Conservation (phyloP, 2,329 filamentous ascomycete genomes). For the Alternaria sp. region DNA sequence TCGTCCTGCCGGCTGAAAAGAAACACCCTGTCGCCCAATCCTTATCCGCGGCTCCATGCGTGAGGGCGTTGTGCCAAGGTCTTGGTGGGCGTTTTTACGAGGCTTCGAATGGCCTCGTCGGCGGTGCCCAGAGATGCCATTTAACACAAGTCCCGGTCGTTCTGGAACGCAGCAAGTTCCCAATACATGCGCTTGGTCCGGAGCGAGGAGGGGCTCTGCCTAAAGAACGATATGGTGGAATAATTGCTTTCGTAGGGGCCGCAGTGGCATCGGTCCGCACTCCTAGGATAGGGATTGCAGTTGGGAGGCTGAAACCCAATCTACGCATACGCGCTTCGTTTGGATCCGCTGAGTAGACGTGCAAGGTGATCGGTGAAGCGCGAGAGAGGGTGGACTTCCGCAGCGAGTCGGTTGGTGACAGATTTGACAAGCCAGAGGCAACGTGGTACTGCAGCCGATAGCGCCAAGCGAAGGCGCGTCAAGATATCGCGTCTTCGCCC, state of each 20-base stretch:
- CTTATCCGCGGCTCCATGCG: conserved; percentile 27
- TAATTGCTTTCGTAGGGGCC: conserved; percentile 20
- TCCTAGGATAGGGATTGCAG: background rate
- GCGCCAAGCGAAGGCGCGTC: conserved; percentile 11
- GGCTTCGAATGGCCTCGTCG: conserved; percentile 29
- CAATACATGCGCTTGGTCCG: conserved; percentile 44
- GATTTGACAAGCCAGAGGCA: conserved; percentile 23
- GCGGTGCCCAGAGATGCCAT: conserved; percentile 34
- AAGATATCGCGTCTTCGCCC: conserved; percentile 8
- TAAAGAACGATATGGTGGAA: conserved; percentile 16
- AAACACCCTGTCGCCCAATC: conserved; percentile 23
- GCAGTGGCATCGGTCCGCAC: conserved; percentile 18
- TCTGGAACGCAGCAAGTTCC: conserved; percentile 45
- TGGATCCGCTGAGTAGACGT: background rate
- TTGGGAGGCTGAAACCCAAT: conserved; percentile 28
- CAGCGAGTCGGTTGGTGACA: conserved; percentile 2
- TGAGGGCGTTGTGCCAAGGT: conserved; percentile 41
- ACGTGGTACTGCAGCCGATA: conserved; percentile 35
- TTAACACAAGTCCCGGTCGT: conserved; percentile 34
- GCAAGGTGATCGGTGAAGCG: conserved; percentile 5
- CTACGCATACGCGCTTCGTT: conserved; percentile 5
- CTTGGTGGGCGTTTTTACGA: conserved; percentile 45
- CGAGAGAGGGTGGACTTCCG: background rate
- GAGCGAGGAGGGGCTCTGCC: conserved; percentile 19
- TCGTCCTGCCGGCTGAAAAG: conserved; percentile 26